Base-by-base conservation (phyloP, 129 eudicot species). In the Silybum marianum region DNA sequence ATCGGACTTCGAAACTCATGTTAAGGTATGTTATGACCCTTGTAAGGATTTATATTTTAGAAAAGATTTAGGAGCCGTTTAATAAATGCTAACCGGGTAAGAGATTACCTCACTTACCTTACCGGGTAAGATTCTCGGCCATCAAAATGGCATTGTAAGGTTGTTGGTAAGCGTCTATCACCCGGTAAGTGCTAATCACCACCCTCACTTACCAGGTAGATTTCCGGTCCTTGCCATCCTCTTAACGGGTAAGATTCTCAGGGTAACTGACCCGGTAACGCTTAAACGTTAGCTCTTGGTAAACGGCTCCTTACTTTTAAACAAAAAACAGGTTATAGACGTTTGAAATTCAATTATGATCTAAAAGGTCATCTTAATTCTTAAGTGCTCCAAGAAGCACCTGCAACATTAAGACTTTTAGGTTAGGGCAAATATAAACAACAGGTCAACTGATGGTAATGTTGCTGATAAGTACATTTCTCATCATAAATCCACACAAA, bases 371-470 rank as follows among this genome's bases (percentile, higher is more conserved):
- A 6, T 18, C 21, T 48, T 48, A 74, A 74, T 1, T 18, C 21
- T 48, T 48, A 74, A 74, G 36, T 74, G 68, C 23, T 54, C 44
- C 68, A 74, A 48, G 68, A 74, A 25, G 60, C 78, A 25, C 28
- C 70, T 32, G 19, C 66, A 58, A 58, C 7, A 58, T n/a, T 58
- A n/a, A 58, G 23, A 22, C 23, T 6, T 58, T 6, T n/a, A 58
- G 66, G 66, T 58, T 58, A 58, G 23, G 66, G 66, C 19, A 18
- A n/a, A 58, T 58, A 19, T 18, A 18, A 19, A 8, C 4, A 39
- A n/a, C 21, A 11, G 76, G 23, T 72, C 60, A 72, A 65, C 16
- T 42, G 23, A 72, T 10, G 18, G 9, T 39, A 39, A 39, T 72
- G 32, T 72, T 9, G 76, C 23, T 19, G 16, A 39, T 72, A 72